These are phyloP conservation scores for Annulohypoxylon truncatum DNA, from an alignment of 2,329 filamentous ascomycete genomes.

Conservation along the genomic window DNA sequence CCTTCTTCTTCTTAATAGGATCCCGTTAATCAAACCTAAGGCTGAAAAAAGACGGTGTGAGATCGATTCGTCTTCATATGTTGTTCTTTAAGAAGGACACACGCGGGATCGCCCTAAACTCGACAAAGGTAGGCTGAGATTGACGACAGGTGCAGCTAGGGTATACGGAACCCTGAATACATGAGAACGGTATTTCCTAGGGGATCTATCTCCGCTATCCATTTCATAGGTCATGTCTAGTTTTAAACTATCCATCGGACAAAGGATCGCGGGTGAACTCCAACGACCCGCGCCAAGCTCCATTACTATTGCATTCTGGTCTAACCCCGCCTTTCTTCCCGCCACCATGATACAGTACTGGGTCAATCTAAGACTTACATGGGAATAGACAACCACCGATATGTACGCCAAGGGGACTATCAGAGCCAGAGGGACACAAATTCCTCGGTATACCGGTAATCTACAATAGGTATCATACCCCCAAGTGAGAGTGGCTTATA, in stretches of 20 bases:
- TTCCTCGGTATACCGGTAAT: slow-evolving; percentile 9
- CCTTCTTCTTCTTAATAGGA: slow-evolving; percentile 31
- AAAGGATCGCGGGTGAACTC: slow-evolving; percentile 39
- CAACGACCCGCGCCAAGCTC: slow-evolving; percentile 35
- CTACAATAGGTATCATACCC: background rate
- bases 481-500: slow-evolving; percentile 6
- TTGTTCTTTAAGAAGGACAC: slow-evolving; percentile 10
- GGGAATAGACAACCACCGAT: slow-evolving; percentile 25
- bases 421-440: slow-evolving; percentile 6
- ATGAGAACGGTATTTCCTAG: slow-evolving; percentile 3
- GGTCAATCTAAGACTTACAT: slow-evolving; percentile 37
- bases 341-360: slow-evolving; percentile 34
- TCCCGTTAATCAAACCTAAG: slow-evolving; percentile 28
- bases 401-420: slow-evolving; percentile 35
- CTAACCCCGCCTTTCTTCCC: slow-evolving; percentile 36
- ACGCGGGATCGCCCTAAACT: slow-evolving; percentile 16
- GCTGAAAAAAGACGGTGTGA: slow-evolving; percentile 43
- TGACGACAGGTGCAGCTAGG: slow-evolving; percentile 26
- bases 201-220: background rate
- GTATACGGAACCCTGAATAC: slow-evolving; percentile 6
- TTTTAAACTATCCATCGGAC: slow-evolving; percentile 21
- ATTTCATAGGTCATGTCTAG: slow-evolving; percentile 15
- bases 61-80: slow-evolving; percentile 29
- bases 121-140: slow-evolving; percentile 21
- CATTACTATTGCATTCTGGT: slow-evolving; percentile 32